A percentile compares a stretch with the other conserved stretches of the same genome.
Evolutionary conservation across 176 grass and related monocot species (phyloP).

Genomic region (Otatea glauca): DNA sequence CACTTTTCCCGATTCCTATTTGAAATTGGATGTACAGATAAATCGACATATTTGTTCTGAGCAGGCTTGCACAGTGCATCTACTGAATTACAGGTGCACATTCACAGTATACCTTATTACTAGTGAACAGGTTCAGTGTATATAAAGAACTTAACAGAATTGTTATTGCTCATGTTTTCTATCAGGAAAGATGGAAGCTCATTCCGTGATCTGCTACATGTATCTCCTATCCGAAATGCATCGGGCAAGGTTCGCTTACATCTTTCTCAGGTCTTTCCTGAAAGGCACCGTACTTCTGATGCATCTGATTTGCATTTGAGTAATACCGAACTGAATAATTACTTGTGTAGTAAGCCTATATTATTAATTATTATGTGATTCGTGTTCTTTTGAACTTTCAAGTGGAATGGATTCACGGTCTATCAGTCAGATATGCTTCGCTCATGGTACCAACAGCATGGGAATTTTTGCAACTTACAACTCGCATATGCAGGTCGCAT

Average conservation of each 20-base stretch:
- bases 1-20: constrained; percentile 24
- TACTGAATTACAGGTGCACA: constrained; percentile 78
- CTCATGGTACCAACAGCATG: not conserved
- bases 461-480: not conserved
- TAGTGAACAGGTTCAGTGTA: constrained; percentile 16
- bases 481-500: constrained; percentile 60
- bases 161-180: constrained; percentile 29
- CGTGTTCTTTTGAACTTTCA: not conserved
- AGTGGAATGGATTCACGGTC: not conserved
- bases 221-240: constrained; percentile 91
- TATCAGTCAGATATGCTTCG: not conserved
- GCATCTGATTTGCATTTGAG: constrained; percentile 20
- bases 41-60: constrained; percentile 68
- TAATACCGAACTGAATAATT: not conserved
- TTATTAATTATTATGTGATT: not conserved
- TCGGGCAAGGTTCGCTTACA: constrained; percentile 75
- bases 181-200: constrained; percentile 89
- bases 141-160: constrained; percentile 21
- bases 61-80: constrained; percentile 68
- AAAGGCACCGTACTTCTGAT: constrained; percentile 4
- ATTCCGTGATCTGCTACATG: constrained; percentile 79
- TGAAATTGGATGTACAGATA: constrained; percentile 60
- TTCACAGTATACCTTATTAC: constrained; percentile 14
- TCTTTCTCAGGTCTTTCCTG: constrained; percentile 33
- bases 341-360: not conserved